phyloP scores from a whole-genome alignment of 2,329 filamentous ascomycete species.

The Juglanconis oblonga region DNA sequence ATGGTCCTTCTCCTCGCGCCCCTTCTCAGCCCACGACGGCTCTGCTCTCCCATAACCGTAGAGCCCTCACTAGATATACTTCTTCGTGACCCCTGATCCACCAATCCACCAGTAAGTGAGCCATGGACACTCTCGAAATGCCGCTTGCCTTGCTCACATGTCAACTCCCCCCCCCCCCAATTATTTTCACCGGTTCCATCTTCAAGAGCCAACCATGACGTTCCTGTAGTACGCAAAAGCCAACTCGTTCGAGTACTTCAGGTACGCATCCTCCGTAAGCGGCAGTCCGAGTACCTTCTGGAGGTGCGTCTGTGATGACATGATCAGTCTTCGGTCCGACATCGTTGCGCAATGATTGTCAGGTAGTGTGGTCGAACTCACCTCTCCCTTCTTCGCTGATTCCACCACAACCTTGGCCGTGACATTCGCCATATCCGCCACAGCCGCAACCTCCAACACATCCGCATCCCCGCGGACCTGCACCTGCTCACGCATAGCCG shows the following conservation, averaged over 20 bases:
- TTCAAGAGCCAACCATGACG: slow-evolving; percentile 48
- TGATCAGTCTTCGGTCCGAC: slow-evolving; percentile 35
- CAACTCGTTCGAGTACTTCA: slow-evolving; percentile 68
- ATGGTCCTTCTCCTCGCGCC: too few species aligned
- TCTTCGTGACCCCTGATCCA: too few species aligned
- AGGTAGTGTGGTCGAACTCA: slow-evolving; percentile 34
- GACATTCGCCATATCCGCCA: slow-evolving; percentile 76
- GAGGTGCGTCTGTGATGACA: slow-evolving; percentile 37
- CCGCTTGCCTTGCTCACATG: not conserved
- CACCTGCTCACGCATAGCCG: slow-evolving; percentile 48
- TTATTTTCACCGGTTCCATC: not conserved
- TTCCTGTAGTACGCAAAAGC: slow-evolving; percentile 67
- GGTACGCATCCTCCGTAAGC: slow-evolving; percentile 69
- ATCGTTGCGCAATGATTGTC: not conserved
- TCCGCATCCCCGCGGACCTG: slow-evolving; percentile 29
- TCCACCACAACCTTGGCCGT: slow-evolving; percentile 65
- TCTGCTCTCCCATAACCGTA: too few species aligned
- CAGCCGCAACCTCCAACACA: slow-evolving; percentile 63
- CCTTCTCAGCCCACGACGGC: too few species aligned
- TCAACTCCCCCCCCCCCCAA: too few species aligned
- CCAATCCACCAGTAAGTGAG: not conserved
- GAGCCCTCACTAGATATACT: too few species aligned
- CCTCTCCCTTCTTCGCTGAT: slow-evolving; percentile 52
- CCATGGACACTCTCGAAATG: not conserved
- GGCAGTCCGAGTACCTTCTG: slow-evolving; percentile 57